Percentiles rank a stretch among this genome's conserved stretches.
phyloP scores from a whole-genome alignment of 495 filamentous ascomycete species.

The Hypoxylon perforatum region DNA sequence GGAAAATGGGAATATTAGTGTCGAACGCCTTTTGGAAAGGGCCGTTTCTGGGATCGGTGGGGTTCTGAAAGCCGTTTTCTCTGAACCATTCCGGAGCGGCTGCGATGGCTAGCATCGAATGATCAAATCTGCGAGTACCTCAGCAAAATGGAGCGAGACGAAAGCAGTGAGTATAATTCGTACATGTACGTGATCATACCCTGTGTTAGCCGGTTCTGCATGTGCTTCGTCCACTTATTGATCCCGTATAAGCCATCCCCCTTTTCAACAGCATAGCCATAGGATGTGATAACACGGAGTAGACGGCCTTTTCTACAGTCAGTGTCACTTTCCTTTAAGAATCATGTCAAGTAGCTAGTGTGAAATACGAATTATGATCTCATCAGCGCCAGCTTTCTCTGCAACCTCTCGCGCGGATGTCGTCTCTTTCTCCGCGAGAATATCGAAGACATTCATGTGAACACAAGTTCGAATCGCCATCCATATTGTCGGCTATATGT shows the following conservation, averaged over 20 bases:
- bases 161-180: not conserved
- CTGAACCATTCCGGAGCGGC: constrained; percentile 9
- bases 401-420: constrained; percentile 18
- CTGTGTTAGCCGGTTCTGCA: constrained; percentile 6
- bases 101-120: constrained; percentile 10
- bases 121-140: constrained; percentile 12
- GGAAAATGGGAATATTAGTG: constrained; percentile 8
- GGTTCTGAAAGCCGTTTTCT: constrained; percentile 14
- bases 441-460: constrained; percentile 17
- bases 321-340: not conserved
- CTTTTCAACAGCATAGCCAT: constrained; percentile 20
- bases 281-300: constrained; percentile 23
- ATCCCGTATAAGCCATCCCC: constrained; percentile 19
- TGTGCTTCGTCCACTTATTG: constrained; percentile 21
- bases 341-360: not conserved
- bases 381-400: constrained; percentile 3
- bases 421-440: constrained; percentile 6
- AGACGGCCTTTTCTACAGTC: constrained; percentile 14
- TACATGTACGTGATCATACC: constrained; percentile 29
- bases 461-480: constrained; percentile 20
- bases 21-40: constrained; percentile 4
- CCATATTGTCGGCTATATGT: constrained; percentile 5
- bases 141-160: not conserved
- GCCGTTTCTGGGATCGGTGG: constrained; percentile 2
- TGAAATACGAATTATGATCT: constrained; percentile 18